Conservation (phyloP, 805 yeast genomes). For the Ogataea ganodermae region DNA sequence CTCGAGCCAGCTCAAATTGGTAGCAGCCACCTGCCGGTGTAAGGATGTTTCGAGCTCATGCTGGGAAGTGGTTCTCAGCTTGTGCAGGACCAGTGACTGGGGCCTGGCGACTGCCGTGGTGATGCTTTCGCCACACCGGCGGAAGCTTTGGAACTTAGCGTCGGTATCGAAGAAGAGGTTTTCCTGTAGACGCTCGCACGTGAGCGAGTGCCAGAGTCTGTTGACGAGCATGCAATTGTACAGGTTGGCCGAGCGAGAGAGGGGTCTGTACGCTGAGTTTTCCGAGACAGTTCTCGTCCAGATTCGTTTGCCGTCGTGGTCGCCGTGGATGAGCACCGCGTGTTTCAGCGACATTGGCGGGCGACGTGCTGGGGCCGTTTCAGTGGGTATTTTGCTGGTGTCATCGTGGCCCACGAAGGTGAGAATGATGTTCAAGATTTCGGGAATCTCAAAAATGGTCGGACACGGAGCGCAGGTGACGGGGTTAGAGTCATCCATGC, state of each 20-base stretch:
- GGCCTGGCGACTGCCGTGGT: constrained; percentile 16
- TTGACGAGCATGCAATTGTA: constrained; percentile 70
- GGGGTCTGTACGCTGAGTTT: no score
- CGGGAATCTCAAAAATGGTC: constrained; percentile 71
- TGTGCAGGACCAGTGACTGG: constrained; percentile 63
- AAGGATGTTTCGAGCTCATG: constrained; percentile 52
- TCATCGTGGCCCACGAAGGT: constrained; percentile 57
- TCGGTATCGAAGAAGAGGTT: constrained; percentile 57
- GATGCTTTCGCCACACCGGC: neutral
- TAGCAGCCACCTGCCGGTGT: constrained; percentile 40
- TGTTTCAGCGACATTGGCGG: constrained; percentile 69
- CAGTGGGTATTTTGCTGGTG: constrained; percentile 56
- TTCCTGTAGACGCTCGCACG: constrained; percentile 56
- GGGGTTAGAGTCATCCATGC: constrained; percentile 3
- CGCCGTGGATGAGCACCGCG: constrained; percentile 60
- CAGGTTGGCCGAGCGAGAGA: constrained; percentile 36
- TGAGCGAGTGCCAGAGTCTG: constrained; percentile 59
- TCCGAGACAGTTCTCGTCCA: constrained; percentile 30
- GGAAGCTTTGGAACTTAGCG: constrained; percentile 35
- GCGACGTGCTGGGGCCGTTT: constrained; percentile 59
- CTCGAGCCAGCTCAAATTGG: constrained; percentile 66
- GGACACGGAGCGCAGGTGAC: neutral
- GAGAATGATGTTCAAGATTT: constrained; percentile 64
- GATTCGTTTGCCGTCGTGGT: constrained; percentile 43
- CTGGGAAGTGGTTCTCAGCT: constrained; percentile 55